Evolutionary conservation across 192 early-diverging fungal species (phyloP), one percentile per base, ranked within the genome.

Genomic region (Entomortierella chlamydospora): DNA sequence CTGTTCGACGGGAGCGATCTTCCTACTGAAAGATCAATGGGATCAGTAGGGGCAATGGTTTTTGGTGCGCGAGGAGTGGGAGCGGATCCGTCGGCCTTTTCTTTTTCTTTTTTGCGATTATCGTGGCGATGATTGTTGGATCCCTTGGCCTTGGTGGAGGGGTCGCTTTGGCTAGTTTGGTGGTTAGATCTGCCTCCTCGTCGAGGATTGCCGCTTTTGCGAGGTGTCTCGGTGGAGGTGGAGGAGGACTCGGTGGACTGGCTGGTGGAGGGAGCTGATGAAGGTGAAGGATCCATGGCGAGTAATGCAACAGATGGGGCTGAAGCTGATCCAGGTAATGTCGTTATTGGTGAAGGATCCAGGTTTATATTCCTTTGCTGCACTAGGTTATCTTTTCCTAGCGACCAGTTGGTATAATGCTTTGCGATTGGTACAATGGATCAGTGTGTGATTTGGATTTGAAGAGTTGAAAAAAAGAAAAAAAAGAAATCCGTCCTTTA

Each of bases 31-130:
- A 70, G 68, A 64, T 79, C 63, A 29, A 79, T 66, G 26, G 68
- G 62, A 29, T 79, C 76, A n/a, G 68, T 79, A 25, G 76, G 62
- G 28, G 76, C 68, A 31, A 79, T 70, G n/a, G 68, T 79, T 57
- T 22, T 57, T 8, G 74, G 67, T 1, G 43, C 47, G 2, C 73
- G 60, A 4, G 43, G 41, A 23, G 56, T 61, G 11, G 64, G 28
- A 28, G 64, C 18, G 13, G 72, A 45, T 25, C 12, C 47, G n/a
- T 57, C 54, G 13, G 58, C 25, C 5, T 60, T 54, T 29, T 64
- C 61, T 43, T 59, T 54, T 29, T 64, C 61, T 43, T 59, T 64
- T 5, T 62, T 78, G 54, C 59, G 64, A 49, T 57, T 52, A 30
- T 70, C 66, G 7, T 70, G 29, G 26, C 61, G 74, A 23, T 64